A percentile compares a stretch with the other conserved stretches of the same genome.
Conservation (phyloP, 768 basidiomycete species). For the Dentipellis sp. region DNA sequence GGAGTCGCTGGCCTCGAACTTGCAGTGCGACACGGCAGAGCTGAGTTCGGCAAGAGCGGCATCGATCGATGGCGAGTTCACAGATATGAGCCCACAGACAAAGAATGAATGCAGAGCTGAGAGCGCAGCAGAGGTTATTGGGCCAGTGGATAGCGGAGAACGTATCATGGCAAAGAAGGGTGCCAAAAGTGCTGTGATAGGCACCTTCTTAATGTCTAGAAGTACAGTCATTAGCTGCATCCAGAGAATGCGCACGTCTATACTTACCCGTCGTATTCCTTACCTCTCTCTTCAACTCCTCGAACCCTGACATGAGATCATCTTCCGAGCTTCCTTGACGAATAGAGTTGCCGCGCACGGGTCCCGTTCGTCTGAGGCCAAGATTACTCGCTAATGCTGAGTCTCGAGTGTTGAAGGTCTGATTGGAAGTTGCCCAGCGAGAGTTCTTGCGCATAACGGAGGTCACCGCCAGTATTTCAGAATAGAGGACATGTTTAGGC, state of each 20-base stretch:
- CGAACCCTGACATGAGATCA: constrained; percentile 85
- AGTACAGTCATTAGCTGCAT: neutral
- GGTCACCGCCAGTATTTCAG: constrained; percentile 88
- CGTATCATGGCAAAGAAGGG: constrained; percentile 93
- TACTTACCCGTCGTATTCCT: constrained; percentile 56
- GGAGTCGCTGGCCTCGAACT: constrained; percentile 95
- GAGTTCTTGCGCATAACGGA: constrained; percentile 97
- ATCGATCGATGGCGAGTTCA: constrained; percentile 46
- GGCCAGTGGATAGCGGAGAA: constrained; percentile 90
- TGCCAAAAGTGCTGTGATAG: constrained; percentile 55
- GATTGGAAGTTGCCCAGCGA: constrained; percentile 78
- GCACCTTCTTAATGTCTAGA: constrained; percentile 49
- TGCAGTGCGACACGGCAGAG: constrained; percentile 87
- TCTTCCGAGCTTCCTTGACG: constrained; percentile 58
- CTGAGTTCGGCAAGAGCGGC: constrained; percentile 75
- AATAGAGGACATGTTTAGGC: constrained; percentile 72
- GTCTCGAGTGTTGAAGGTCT: constrained; percentile 50
- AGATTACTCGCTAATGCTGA: constrained; percentile 65
- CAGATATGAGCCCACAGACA: constrained; percentile 60
- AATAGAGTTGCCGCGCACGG: constrained; percentile 30
- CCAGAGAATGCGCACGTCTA: neutral
- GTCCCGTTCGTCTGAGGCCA: constrained; percentile 57
- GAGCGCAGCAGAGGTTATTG: constrained; percentile 93
- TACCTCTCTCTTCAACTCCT: constrained; percentile 70
- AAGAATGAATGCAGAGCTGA: constrained; percentile 86